These are phyloP conservation scores for Suillus subluteus DNA, from an alignment of 768 basidiomycete species.

Conservation along the genomic window DNA sequence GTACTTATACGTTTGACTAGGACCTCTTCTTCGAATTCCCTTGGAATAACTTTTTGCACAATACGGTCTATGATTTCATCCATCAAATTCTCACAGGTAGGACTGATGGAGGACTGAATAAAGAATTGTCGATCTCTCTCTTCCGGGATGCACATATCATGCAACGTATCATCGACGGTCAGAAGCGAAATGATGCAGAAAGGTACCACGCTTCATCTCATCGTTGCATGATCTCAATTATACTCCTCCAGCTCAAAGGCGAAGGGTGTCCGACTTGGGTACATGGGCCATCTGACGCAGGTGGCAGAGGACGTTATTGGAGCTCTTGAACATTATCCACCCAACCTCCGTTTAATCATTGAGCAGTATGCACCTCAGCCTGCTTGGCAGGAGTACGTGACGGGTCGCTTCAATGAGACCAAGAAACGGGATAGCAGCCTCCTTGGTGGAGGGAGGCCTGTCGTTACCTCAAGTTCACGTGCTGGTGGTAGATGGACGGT, in stretches of 20 bases:
- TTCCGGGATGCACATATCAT: slow-evolving; percentile 88
- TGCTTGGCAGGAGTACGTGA: slow-evolving; percentile 91
- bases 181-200: slow-evolving; percentile 76
- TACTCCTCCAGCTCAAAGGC: slow-evolving; percentile 57
- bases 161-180: slow-evolving; percentile 86
- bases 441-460: slow-evolving; percentile 86
- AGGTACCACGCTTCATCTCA: slow-evolving; percentile 48
- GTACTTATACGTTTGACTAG: slow-evolving; percentile 40
- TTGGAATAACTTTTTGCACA: slow-evolving; percentile 98
- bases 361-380: slow-evolving; percentile 70
- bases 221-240: slow-evolving; percentile 15
- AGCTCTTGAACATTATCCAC: slow-evolving; percentile 86
- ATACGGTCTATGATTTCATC: slow-evolving; percentile 92
- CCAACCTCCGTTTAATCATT: slow-evolving; percentile 70
- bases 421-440: slow-evolving; percentile 79
- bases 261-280: slow-evolving; percentile 82
- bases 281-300: slow-evolving; percentile 96
- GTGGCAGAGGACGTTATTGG: slow-evolving; percentile 94
- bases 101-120: slow-evolving; percentile 80
- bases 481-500: slow-evolving; percentile 60
- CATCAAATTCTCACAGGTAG: slow-evolving; percentile 94
- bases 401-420: slow-evolving; percentile 82
- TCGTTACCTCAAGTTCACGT: slow-evolving; percentile 42
- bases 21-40: slow-evolving; percentile 96
- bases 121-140: slow-evolving; percentile 79